Evolutionary conservation across 2,329 filamentous ascomycete genomes (phyloP).

Genomic region (Claviceps sorghi): DNA sequence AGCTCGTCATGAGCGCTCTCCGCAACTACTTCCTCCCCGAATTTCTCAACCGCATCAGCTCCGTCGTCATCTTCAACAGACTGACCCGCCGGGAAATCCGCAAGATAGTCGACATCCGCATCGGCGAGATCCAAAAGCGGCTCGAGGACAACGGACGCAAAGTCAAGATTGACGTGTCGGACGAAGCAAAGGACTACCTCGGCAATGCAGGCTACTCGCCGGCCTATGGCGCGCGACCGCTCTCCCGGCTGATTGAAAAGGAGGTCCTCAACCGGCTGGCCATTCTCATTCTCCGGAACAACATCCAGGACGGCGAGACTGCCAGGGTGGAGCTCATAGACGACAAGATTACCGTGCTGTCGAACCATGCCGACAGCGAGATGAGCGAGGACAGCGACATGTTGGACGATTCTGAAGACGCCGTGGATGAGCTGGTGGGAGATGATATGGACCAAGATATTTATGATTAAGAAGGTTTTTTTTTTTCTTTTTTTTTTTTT

Average conservation of each 20-base stretch:
- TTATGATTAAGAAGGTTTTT: constrained; percentile 21
- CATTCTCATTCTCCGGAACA: constrained; percentile 75
- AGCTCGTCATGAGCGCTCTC: constrained; percentile 80
- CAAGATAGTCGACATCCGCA: constrained; percentile 83
- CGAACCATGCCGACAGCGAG: constrained; percentile 61
- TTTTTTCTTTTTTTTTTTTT: not conserved
- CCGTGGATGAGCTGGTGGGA: constrained; percentile 50
- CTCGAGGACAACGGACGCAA: constrained; percentile 75
- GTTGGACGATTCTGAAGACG: constrained; percentile 59
- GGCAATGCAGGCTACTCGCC: constrained; percentile 86
- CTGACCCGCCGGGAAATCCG: constrained; percentile 81
- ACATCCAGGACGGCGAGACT: constrained; percentile 70
- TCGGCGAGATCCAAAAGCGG: constrained; percentile 80
- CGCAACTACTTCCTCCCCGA: constrained; percentile 96
- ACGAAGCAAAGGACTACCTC: constrained; percentile 85
- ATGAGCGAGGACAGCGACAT: constrained; percentile 53
- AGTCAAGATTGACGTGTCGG: constrained; percentile 65
- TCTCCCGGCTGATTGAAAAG: constrained; percentile 85
- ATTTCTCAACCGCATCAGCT: constrained; percentile 96
- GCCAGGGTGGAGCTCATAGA: constrained; percentile 68
- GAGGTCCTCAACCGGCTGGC: constrained; percentile 91
- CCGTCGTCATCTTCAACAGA: constrained; percentile 95
- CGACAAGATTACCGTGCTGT: constrained; percentile 64
- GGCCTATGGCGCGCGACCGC: constrained; percentile 80
- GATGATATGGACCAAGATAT: constrained; percentile 48